Evolutionary conservation across 2,329 filamentous ascomycete species (phyloP), one percentile per base, ranked within the genome.

Genomic region (Gaeumannomyces sp.): DNA sequence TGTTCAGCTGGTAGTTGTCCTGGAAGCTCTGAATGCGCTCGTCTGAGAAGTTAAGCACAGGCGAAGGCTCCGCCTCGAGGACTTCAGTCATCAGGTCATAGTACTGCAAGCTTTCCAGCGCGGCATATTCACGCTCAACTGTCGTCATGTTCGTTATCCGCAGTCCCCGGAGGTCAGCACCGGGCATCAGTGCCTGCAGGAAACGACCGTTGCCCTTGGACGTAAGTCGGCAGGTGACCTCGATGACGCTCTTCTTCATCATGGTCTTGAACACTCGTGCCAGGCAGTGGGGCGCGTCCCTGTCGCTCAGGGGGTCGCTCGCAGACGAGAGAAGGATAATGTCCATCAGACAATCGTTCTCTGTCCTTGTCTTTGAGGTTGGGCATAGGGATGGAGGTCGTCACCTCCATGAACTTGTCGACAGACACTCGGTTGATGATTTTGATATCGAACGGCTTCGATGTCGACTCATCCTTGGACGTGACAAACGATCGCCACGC

Each of bases 1-100:
- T 81, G 73, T 99, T 99, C 65, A 99, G 85, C 28, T 86, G 84
- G 77, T 97, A 98, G 65, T 89, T 93, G 29, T 84, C 80, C 76
- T 90, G 88, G 50, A 92, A 83, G 10, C 85, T 83, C 8, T 85
- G 79, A 8, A 97, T 79, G 66, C 88, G 88, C 67, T 90, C 85
- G 5, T 94, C 88, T 58, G 86, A 85, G 73, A 96, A 97, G 8
- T 86, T 87, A 63, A 97, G 84, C 70, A 97, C 86, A 1, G 92
- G 93, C 8, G 94, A 97, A 1, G 96, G 95, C 72, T 93, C 92
- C 3, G 93, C 95, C 70, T 88, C 88, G 61, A 77, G 81, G 65
- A 99, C 91, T 76, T 99, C 95, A 65, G 94, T 90, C 80, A 94
- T 96, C 27, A 99, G 82, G 76, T 99, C 95, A 71, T 98, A 99